phyloP scores from a whole-genome alignment of 495 filamentous ascomycete genomes.

The Penicillium crystallinum region DNA sequence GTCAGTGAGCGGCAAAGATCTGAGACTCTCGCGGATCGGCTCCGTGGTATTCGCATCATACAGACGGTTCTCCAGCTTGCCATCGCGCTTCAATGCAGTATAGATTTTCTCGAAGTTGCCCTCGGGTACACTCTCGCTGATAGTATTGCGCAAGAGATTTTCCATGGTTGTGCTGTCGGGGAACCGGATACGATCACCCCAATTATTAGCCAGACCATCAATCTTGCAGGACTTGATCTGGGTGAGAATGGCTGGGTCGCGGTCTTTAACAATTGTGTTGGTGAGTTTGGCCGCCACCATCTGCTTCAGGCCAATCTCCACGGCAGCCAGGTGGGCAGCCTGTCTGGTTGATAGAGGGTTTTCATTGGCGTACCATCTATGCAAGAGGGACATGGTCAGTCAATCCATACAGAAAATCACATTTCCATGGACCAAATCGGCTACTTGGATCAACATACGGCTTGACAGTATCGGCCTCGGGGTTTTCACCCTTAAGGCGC shows the following conservation, averaged over 20 bases:
- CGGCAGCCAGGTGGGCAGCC: constrained; percentile 38
- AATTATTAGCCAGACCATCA: constrained; percentile 14
- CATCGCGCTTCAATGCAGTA: background rate
- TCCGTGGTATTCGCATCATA: constrained; percentile 12
- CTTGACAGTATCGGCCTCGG: constrained; percentile 10
- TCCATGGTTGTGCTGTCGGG: constrained; percentile 25
- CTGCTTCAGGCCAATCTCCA: constrained; percentile 44
- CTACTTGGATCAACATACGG: constrained; percentile 15
- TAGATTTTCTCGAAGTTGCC: too few relatives aligned
- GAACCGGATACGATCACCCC: constrained; percentile 31
- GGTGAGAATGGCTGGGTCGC: constrained; percentile 17
- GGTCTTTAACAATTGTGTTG: background rate
- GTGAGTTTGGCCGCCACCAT: constrained; percentile 25
- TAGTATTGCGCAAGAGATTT: constrained; percentile 13
- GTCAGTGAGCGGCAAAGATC: constrained; percentile 49
- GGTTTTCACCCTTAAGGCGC: constrained; percentile 1
- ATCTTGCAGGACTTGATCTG: constrained; percentile 12
- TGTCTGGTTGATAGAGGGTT: background rate
- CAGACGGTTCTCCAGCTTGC: background rate
- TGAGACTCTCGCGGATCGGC: constrained; percentile 16
- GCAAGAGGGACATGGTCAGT: constrained; percentile 5
- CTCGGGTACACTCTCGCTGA: background rate
- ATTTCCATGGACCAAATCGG: background rate
- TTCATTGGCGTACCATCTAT: constrained; percentile 14
- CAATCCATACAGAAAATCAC: background rate